Conservation (phyloP, 2,329 filamentous ascomycete species). For the Aspergillus intermedius region DNA sequence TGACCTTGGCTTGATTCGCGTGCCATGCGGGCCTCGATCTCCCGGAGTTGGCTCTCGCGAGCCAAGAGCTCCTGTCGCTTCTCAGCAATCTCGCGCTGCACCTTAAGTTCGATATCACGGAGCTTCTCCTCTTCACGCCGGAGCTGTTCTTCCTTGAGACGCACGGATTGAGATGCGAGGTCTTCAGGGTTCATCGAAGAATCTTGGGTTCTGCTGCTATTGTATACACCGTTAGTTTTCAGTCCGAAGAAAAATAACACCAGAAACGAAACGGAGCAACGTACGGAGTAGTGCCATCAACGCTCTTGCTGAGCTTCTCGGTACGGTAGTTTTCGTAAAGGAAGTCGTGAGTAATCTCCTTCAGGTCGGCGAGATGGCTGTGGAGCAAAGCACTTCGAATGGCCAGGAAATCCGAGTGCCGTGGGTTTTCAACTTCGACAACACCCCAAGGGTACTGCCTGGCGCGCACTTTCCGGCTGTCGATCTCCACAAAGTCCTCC, state of each 20-base stretch:
- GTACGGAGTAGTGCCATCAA: conserved; percentile 83
- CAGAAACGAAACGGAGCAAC: conserved; percentile 36
- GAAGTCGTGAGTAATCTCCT: conserved; percentile 99
- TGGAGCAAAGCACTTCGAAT: conserved; percentile 94
- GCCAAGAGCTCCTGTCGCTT: conserved; percentile 97
- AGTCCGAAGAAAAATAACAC: background rate
- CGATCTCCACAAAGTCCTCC: conserved; percentile 90
- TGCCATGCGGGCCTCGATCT: conserved; percentile 97
- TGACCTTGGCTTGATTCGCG: conserved; percentile 60
- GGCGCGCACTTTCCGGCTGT: conserved; percentile 83
- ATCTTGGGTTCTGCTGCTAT: conserved; percentile 50
- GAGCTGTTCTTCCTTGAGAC: conserved; percentile 98
- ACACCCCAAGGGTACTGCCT: conserved; percentile 99
- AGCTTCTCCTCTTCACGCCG: conserved; percentile 99
- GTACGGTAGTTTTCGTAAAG: conserved; percentile 99
- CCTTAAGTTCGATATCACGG: conserved; percentile 98
- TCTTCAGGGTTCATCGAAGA: conserved; percentile 97
- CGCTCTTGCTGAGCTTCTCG: conserved; percentile 99
- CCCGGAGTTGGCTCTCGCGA: conserved; percentile 94
- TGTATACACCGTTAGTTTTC: conserved; percentile 16
- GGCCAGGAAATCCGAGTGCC: conserved; percentile 96
- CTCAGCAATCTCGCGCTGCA: conserved; percentile 99
- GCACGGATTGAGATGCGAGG: conserved; percentile 91
- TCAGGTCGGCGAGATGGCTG: conserved; percentile 94
- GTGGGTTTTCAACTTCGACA: conserved; percentile 97